Percentiles rank a stretch among this genome's conserved stretches.
phyloP scores from a whole-genome alignment of 805 yeast species.

The Yamadazyma phyllophila region DNA sequence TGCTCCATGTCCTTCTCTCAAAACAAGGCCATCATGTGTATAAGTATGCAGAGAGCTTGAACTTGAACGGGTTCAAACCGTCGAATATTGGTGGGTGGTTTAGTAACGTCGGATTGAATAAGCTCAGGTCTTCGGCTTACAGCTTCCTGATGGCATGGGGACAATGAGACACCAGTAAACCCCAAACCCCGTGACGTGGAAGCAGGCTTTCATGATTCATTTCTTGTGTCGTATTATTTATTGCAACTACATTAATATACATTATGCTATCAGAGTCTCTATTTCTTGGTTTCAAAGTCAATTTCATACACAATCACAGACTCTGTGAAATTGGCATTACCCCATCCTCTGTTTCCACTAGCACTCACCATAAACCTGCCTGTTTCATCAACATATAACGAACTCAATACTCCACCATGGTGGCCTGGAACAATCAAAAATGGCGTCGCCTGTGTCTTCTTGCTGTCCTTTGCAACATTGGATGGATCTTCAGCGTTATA shows the following conservation, averaged over 20 bases:
- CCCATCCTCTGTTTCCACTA: slow-evolving; percentile 95
- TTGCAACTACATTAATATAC: not conserved
- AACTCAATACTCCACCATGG: slow-evolving; percentile 86
- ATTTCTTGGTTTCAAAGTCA: slow-evolving; percentile 30
- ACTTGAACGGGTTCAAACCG: slow-evolving; percentile 8
- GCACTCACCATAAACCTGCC: slow-evolving; percentile 86
- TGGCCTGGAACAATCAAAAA: slow-evolving; percentile 94
- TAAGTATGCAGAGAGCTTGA: slow-evolving; percentile 6
- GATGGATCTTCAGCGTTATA: slow-evolving; percentile 31
- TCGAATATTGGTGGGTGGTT: slow-evolving; percentile 10
- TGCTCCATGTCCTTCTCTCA: slow-evolving; percentile 33
- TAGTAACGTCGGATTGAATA: slow-evolving; percentile 22
- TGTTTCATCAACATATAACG: slow-evolving; percentile 78
- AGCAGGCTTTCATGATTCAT: slow-evolving; percentile 4
- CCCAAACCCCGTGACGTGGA: not conserved
- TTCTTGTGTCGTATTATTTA: slow-evolving; percentile 1
- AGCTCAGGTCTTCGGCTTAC: slow-evolving; percentile 27
- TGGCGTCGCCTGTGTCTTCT: slow-evolving; percentile 55
- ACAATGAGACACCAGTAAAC: not conserved
- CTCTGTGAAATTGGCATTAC: slow-evolving; percentile 73
- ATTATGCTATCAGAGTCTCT: not conserved
- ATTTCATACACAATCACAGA: slow-evolving; percentile 81
- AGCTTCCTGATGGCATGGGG: slow-evolving; percentile 13
- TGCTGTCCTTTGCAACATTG: slow-evolving; percentile 22
- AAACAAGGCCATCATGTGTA: slow-evolving; percentile 17